Conservation (phyloP, 441 rosid species). For the Mallotus repandus region DNA sequence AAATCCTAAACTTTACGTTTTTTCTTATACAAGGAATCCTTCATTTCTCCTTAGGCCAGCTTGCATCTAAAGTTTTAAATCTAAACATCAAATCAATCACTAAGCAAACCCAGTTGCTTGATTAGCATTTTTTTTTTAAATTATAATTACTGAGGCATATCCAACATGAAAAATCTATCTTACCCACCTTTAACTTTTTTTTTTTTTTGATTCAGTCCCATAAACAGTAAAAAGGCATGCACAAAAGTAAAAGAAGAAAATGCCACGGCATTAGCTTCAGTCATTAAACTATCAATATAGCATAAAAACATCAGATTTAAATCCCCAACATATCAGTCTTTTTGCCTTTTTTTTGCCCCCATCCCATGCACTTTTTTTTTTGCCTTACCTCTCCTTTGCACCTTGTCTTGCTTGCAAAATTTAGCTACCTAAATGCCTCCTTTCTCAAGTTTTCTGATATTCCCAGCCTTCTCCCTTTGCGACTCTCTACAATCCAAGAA, state of each 20-base stretch:
- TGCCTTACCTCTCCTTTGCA: conserved; percentile 27
- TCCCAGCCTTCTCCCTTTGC: conserved; percentile 51
- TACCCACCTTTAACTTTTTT: conserved; percentile 28
- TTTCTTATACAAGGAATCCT: conserved; percentile 1
- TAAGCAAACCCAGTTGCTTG: neutral
- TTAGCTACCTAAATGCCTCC: conserved; percentile 72
- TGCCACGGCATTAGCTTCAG: conserved; percentile 20
- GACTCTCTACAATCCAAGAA: conserved; percentile 64
- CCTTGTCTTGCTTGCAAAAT: conserved; percentile 85
- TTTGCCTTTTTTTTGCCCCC: conserved; percentile 31
- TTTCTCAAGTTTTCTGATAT: conserved; percentile 96
- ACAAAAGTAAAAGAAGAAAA: conserved; percentile 26
- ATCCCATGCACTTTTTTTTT: conserved; percentile 36
- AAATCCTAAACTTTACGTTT: neutral
- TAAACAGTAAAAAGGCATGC: conserved; percentile 45
- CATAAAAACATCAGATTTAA: conserved; percentile 24
- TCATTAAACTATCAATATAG: neutral
- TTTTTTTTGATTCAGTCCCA: conserved; percentile 47
- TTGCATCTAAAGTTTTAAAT: neutral
- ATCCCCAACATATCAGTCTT: conserved; percentile 35
- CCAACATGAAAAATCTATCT: conserved; percentile 19
- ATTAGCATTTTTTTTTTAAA: neutral
- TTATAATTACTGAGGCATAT: conserved; percentile 9
- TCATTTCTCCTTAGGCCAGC: neutral
- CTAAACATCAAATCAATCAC: neutral